phyloP scores from a whole-genome alignment of 805 yeast species.

The Sugiyamaella chiloensis region DNA sequence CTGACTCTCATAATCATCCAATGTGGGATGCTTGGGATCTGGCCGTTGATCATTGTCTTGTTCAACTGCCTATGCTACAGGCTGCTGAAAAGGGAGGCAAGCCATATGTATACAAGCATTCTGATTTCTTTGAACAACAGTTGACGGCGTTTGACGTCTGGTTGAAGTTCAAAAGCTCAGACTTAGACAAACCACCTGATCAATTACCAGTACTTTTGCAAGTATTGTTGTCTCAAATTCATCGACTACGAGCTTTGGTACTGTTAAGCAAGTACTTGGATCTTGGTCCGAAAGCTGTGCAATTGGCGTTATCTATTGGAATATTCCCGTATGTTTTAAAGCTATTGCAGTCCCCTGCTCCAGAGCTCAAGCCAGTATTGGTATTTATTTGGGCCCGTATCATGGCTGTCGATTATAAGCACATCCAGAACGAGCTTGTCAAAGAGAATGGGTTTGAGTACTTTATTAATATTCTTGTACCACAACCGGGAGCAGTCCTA shows the following conservation, averaged over 20 bases:
- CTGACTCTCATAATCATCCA: slow-evolving; percentile 77
- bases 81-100: slow-evolving; percentile 35
- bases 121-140: slow-evolving; percentile 94
- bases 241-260: slow-evolving; percentile 83
- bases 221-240: slow-evolving; percentile 89
- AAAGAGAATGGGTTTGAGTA: slow-evolving; percentile 89
- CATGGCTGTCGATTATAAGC: slow-evolving; percentile 88
- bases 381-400: slow-evolving; percentile 98
- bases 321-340: slow-evolving; percentile 93
- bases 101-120: slow-evolving; percentile 62
- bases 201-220: slow-evolving; percentile 93
- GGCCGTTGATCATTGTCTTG: slow-evolving; percentile 89
- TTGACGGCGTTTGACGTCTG: slow-evolving; percentile 94
- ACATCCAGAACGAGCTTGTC: slow-evolving; percentile 86
- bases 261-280: slow-evolving; percentile 82
- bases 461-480: slow-evolving; percentile 72
- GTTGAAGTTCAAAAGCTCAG: slow-evolving; percentile 80
- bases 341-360: slow-evolving; percentile 89
- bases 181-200: slow-evolving; percentile 83
- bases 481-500: slow-evolving; percentile 29
- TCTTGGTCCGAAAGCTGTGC: slow-evolving; percentile 97
- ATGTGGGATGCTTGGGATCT: slow-evolving; percentile 99
- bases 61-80: slow-evolving; percentile 39
- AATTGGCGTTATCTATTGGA: slow-evolving; percentile 86
- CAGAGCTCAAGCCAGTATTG: slow-evolving; percentile 87